Evolutionary conservation across 176 grass and related monocot species (phyloP), one percentile per base, ranked within the genome.

Genomic region (Aegilops bicornis): DNA sequence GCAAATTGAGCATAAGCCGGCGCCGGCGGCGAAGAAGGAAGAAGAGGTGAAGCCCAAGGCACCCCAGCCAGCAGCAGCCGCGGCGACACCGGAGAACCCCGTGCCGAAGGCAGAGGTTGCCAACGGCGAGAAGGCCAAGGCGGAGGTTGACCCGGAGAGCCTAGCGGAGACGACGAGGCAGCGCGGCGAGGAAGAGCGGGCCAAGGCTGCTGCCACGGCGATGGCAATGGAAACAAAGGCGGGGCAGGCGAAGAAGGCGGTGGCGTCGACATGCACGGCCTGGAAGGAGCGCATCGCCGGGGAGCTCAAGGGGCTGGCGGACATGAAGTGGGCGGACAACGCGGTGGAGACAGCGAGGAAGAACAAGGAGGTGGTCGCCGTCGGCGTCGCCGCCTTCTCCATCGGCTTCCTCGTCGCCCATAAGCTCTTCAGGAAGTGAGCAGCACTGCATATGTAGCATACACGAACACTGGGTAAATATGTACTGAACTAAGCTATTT

Each of bases 311-410:
- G 69, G 40, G n/a, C 22, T 88, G 5, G 1, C 37, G 0, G 54
- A 29, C 10, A 48, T 78, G 52, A 76, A 85, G 64, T 91, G 90
- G 90, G 86, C 81, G 3, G 82, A 91, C 20, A 70, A 52, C 3
- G 5, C 81, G 17, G 23, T 82, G 31, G 71, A 91, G 9, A 17
- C 5, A 20, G 86, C 37, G 4, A 85, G 33, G 82, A 88, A 12
- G n/a, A 88, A 91, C 86, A 91, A 54, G 79, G 86, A 88, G 48
- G 78, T 86, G 36, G 86, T 92, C 20, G 79, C 69, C 19, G 15
- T 11, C 4, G 77, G 63, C 13, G 20, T 65, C 71, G 71, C 82
- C 50, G 82, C 82, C 39, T 85, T 91, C 89, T 88, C 89, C 0
- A 8, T 91, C 19, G 89, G 86, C 19, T 47, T 88, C 50, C 24